Evolutionary conservation across 495 filamentous ascomycete genomes (phyloP), one percentile per base, ranked within the genome.

Genomic region (Penicillium pulvis): DNA sequence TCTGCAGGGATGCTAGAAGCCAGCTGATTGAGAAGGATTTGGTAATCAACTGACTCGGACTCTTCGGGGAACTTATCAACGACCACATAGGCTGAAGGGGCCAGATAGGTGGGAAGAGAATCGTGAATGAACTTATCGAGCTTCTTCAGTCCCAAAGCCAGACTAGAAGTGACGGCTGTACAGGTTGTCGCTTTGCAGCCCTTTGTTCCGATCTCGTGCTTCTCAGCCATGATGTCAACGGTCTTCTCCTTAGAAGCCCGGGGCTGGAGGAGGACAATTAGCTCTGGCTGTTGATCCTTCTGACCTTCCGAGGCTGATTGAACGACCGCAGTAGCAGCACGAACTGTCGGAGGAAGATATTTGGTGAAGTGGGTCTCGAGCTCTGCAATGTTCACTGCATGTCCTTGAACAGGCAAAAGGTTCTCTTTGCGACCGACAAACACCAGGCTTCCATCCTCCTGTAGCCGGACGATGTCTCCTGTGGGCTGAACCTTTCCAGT

Each of bases 81-180:
- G 8, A 73, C 60, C 19, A 80, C 49, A 45, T 76, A 78, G 0
- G 63, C 59, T 26, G 67, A 71, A 0, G 77, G 77, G 4, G 68
- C 55, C 76, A 80, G 76, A 54, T 78, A 75, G 0, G 73, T 69
- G 11, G 75, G 74, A 3, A 76, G 58, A 23, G 66, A 70, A 59
- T 76, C 73, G 4, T 56, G 60, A 23, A 71, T 63, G 31, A 69
- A 75, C 33, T 74, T 78, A 61, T 74, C 63, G 4, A 78, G 62
- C 26, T 66, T 67, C 53, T 66, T 72, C 24, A 78, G 36, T 7
- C 66, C 62, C 1, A 63, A 48, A 23, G 64, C 65, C 23, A 75
- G 65, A 28, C 41, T 62, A 2, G 59, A 47, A 0, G 73, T 35
- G 1, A 51, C 62, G 0, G 43, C 44, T n/a, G 60, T 23, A 2